phyloP scores from a whole-genome alignment of 176 grass and related monocot genomes.

The Oryza glumipatula region DNA sequence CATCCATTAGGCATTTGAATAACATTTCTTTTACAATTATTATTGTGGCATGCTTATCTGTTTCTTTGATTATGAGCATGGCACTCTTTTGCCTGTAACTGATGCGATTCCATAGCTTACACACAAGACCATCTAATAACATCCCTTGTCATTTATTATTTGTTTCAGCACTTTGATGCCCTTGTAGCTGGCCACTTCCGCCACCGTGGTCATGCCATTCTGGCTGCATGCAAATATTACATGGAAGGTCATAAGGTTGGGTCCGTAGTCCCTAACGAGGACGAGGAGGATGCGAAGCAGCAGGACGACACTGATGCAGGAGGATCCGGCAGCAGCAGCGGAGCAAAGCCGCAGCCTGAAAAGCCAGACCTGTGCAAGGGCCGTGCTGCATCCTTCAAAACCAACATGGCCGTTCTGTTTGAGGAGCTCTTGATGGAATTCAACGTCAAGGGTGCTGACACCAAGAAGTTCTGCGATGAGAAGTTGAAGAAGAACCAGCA shows the following conservation, averaged over 20 bases:
- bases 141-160: constrained; percentile 26
- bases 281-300: constrained; percentile 38
- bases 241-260: constrained; percentile 70
- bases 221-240: constrained; percentile 77
- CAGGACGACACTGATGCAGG: not conserved
- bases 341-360: not conserved
- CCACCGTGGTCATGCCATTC: constrained; percentile 54
- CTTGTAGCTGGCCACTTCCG: constrained; percentile 76
- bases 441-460: constrained; percentile 86
- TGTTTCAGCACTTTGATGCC: constrained; percentile 87
- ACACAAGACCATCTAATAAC: constrained; percentile 3
- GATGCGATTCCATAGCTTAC: not conserved
- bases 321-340: constrained; percentile 41
- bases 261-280: constrained; percentile 52
- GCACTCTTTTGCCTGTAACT: not conserved
- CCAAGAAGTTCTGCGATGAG: constrained; percentile 60
- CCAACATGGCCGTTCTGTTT: constrained; percentile 53
- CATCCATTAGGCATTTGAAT: not conserved
- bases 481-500: constrained; percentile 56
- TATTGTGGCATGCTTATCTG: not conserved
- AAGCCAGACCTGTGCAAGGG: not conserved
- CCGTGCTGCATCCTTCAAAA: constrained; percentile 40
- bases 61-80: not conserved
- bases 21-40: not conserved
- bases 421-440: constrained; percentile 96